Conservation (phyloP, 2,329 filamentous ascomycete species). For the Pseudodiploospora longispora region DNA sequence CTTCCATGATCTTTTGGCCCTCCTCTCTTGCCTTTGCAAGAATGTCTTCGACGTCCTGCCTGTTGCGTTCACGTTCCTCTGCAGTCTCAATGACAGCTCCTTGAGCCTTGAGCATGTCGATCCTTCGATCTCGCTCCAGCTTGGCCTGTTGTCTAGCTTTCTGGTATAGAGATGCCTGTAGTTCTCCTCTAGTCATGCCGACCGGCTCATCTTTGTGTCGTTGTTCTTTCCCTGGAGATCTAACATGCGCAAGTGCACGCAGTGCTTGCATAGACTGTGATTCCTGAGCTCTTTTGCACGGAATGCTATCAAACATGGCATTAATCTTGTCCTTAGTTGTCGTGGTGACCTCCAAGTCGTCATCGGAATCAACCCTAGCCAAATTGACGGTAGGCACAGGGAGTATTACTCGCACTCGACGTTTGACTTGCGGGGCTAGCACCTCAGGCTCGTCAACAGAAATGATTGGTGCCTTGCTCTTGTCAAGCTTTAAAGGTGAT, state of each 20-base stretch:
- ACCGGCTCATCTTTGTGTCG: constrained; percentile 35
- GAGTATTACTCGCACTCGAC: constrained; percentile 44
- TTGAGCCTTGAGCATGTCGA: constrained; percentile 69
- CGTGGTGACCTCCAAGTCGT: constrained; percentile 56
- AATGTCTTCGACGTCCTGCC: constrained; percentile 79
- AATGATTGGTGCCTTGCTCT: constrained; percentile 41
- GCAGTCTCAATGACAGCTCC: constrained; percentile 76
- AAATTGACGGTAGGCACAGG: constrained; percentile 31
- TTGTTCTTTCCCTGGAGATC: constrained; percentile 50
- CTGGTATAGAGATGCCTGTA: constrained; percentile 59
- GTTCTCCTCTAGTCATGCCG: constrained; percentile 59
- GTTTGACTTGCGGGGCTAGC: constrained; percentile 27
- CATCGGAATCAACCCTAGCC: constrained; percentile 39
- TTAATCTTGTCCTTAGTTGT: constrained; percentile 44
- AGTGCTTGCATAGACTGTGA: constrained; percentile 56
- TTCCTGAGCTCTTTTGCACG: constrained; percentile 54
- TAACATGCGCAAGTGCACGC: constrained; percentile 66
- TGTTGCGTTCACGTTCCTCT: constrained; percentile 77
- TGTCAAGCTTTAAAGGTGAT: constrained; percentile 34
- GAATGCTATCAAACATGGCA: constrained; percentile 63
- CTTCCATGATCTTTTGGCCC: constrained; percentile 63
- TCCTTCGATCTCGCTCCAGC: constrained; percentile 64
- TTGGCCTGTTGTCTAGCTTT: constrained; percentile 75
- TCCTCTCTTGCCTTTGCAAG: constrained; percentile 77
- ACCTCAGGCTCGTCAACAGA: constrained; percentile 11